Percentiles rank a stretch among this genome's conserved stretches.
These are phyloP conservation scores for Jamesozyma lodderae DNA, from an alignment of 805 yeast species.

Conservation along the genomic window DNA sequence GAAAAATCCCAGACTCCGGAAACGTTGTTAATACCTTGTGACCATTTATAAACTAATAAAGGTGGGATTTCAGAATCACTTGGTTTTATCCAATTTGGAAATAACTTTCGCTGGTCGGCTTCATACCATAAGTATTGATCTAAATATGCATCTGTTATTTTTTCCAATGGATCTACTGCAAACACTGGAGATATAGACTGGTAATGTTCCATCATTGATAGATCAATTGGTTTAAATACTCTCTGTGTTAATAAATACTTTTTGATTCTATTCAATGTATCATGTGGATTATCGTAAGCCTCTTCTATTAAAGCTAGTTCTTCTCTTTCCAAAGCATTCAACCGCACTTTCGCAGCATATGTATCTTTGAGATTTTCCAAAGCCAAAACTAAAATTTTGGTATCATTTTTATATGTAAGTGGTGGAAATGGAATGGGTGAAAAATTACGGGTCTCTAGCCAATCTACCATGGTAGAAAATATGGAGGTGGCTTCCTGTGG, in stretches of 20 bases:
- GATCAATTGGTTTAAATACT: constrained; percentile 78
- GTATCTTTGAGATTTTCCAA: constrained; percentile 79
- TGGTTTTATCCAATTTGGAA: constrained; percentile 96
- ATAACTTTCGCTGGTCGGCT: constrained; percentile 74
- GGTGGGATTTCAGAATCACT: constrained; percentile 92
- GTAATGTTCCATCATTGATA: constrained; percentile 88
- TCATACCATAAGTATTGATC: constrained; percentile 97
- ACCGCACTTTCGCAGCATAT: constrained; percentile 62
- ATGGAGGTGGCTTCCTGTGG: constrained; percentile 85
- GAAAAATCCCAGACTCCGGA: constrained; percentile 69
- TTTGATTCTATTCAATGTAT: constrained; percentile 76
- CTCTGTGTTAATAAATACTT: constrained; percentile 76
- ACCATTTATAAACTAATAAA: constrained; percentile 83
- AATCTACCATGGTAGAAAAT: constrained; percentile 78
- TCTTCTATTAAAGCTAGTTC: constrained; percentile 90
- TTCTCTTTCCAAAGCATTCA: constrained; percentile 83
- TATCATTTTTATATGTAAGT: constrained; percentile 82
- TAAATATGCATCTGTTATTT: constrained; percentile 89
- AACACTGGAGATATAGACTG: constrained; percentile 79
- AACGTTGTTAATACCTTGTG: constrained; percentile 79
- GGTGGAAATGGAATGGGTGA: constrained; percentile 93
- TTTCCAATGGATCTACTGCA: constrained; percentile 83
- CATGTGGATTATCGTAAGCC: constrained; percentile 96
- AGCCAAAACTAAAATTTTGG: constrained; percentile 81
- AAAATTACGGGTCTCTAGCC: constrained; percentile 81